Conservation (phyloP, 495 filamentous ascomycete genomes). For the Glarea lozoyensis region DNA sequence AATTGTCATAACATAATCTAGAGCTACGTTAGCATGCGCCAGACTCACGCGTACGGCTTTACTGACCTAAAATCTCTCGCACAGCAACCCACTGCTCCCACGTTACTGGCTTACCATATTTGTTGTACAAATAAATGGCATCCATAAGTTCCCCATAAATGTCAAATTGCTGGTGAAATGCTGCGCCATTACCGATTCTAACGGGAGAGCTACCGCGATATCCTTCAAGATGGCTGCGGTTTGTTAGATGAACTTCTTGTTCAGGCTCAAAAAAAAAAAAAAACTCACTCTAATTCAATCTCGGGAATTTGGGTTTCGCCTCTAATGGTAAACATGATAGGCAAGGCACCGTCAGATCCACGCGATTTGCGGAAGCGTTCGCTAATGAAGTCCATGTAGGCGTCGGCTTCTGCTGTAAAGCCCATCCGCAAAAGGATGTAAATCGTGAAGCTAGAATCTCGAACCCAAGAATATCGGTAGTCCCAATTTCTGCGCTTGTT, state of each 20-base stretch:
- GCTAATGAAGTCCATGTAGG: constrained; percentile 67
- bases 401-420: constrained; percentile 63
- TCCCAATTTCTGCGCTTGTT: constrained; percentile 55
- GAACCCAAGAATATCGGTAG: constrained; percentile 67
- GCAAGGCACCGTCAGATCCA: constrained; percentile 42
- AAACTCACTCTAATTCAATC: constrained; percentile 37
- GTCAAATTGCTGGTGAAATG: constrained; percentile 65
- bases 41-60: neutral
- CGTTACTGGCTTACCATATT: constrained; percentile 63
- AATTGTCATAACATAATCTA: constrained; percentile 46
- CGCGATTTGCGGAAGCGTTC: constrained; percentile 48
- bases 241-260: constrained; percentile 4
- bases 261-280: neutral
- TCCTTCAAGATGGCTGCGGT: constrained; percentile 48
- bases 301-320: constrained; percentile 66
- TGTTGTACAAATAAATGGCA: constrained; percentile 68
- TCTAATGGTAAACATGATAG: constrained; percentile 70
- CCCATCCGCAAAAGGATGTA: constrained; percentile 68
- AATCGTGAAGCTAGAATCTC: constrained; percentile 65
- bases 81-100: constrained; percentile 63
- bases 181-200: constrained; percentile 66
- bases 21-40: constrained; percentile 1
- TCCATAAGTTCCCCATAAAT: constrained; percentile 73
- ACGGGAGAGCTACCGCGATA: constrained; percentile 60
- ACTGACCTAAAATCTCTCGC: constrained; percentile 48